Conservation (phyloP, 495 filamentous ascomycete species). For the Penicillium canescens region DNA sequence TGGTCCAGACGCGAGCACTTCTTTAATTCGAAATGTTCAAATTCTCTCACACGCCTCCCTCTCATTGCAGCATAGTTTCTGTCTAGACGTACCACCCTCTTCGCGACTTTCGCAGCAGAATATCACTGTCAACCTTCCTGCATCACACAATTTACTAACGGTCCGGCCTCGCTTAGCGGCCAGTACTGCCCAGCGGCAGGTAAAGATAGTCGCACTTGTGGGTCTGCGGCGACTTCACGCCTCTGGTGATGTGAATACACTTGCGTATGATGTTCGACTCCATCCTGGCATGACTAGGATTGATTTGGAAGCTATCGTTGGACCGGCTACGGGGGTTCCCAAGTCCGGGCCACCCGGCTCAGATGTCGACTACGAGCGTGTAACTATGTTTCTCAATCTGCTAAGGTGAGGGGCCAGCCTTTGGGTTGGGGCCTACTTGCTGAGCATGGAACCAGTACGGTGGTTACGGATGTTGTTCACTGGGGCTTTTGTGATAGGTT, state of each 20-base stretch:
- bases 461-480: no score
- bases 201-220: slow-evolving; percentile 62
- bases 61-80: slow-evolving; percentile 51
- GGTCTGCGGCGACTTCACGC: slow-evolving; percentile 49
- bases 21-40: slow-evolving; percentile 64
- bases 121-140: slow-evolving; percentile 63
- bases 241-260: slow-evolving; percentile 40
- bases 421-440: not conserved
- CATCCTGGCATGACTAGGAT: slow-evolving; percentile 65
- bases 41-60: slow-evolving; percentile 67
- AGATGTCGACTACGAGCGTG: slow-evolving; percentile 67
- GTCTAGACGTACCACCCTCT: slow-evolving; percentile 60
- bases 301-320: slow-evolving; percentile 64
- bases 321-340: slow-evolving; percentile 55
- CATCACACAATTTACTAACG: slow-evolving; percentile 63
- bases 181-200: slow-evolving; percentile 56
- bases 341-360: slow-evolving; percentile 49
- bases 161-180: slow-evolving; percentile 60
- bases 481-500: no score
- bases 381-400: slow-evolving; percentile 62
- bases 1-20: slow-evolving; percentile 46
- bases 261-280: slow-evolving; percentile 62
- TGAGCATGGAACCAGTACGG: not conserved
- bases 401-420: slow-evolving; percentile 15
- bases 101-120: slow-evolving; percentile 64